Conservation (phyloP, 176 grass and related monocot genomes). For the Tuctoria greenei region DNA sequence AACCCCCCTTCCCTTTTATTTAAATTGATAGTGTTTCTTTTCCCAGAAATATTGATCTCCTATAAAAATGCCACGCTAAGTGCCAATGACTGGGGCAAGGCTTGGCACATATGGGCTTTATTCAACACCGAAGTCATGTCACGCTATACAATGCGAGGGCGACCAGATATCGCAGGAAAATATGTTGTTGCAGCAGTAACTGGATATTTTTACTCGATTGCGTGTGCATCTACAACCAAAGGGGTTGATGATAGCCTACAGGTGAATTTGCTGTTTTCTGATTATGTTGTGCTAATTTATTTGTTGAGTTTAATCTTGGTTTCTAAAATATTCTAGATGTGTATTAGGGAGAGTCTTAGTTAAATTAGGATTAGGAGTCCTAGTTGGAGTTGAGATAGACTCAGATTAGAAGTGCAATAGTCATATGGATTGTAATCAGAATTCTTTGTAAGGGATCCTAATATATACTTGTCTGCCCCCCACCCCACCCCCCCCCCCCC, state of each 20-base stretch:
- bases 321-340: too few species aligned
- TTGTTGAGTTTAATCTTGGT: too few species aligned
- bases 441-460: too few species aligned
- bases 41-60: conserved; percentile 77
- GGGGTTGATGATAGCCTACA: conserved; percentile 96
- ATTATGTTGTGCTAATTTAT: background rate
- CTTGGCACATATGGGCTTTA: conserved; percentile 95
- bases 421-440: too few species aligned
- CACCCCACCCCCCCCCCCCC: too few species aligned
- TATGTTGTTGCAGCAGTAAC: conserved; percentile 97
- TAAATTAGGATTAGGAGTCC: too few species aligned
- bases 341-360: too few species aligned
- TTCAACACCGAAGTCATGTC: conserved; percentile 99
- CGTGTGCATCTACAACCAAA: conserved; percentile 87
- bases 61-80: conserved; percentile 83
- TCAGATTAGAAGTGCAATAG: too few species aligned
- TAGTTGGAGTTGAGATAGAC: too few species aligned
- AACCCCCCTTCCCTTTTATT: conserved; percentile 19
- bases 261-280: conserved; percentile 45
- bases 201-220: conserved; percentile 97
- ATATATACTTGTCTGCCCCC: too few species aligned
- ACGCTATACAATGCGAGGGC: conserved; percentile 72
- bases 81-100: conserved; percentile 92
- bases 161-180: conserved; percentile 65
- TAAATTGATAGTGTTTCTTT: conserved; percentile 15